These are phyloP conservation scores for Lipomyces sp. DNA, from an alignment of 805 yeast species.

Conservation along the genomic window DNA sequence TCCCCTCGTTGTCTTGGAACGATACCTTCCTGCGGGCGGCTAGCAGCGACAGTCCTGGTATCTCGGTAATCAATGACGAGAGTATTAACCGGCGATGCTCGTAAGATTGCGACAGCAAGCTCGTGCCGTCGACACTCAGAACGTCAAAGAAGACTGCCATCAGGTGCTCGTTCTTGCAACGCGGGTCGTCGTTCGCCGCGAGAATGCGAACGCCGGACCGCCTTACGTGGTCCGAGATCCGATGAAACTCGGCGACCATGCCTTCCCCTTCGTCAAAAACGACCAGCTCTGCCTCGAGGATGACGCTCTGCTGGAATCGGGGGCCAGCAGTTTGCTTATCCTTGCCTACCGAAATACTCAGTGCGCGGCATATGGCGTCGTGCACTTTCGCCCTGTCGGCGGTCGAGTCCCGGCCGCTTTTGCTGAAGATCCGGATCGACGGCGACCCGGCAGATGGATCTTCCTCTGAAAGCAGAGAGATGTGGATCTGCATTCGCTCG, in stretches of 20 bases:
- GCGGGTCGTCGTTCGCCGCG: constrained; percentile 1
- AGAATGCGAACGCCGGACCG: constrained; percentile 9
- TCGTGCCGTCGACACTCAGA: constrained; percentile 5
- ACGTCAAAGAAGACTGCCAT: constrained; percentile 22
- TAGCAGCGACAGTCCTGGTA: constrained; percentile 3
- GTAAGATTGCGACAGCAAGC: constrained; percentile 8
- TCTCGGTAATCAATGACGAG: constrained; percentile 2
- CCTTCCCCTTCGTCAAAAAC: constrained; percentile 9
- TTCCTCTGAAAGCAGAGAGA: neutral
- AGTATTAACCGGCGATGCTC: constrained; percentile 2
- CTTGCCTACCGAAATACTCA: neutral
- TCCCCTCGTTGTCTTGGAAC: no score
- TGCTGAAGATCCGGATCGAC: constrained; percentile 10
- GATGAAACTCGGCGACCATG: constrained; percentile 14
- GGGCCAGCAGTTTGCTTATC: neutral
- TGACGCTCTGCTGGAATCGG: neutral
- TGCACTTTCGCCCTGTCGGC: constrained; percentile 13
- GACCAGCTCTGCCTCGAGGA: constrained; percentile 22
- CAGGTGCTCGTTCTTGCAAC: constrained; percentile 6
- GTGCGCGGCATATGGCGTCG: neutral
- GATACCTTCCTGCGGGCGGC: neutral
- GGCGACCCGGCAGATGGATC: neutral
- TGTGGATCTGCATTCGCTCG: constrained; percentile 24
- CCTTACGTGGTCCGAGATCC: constrained; percentile 15
- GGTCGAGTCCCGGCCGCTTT: constrained; percentile 24